Evolutionary conservation across 163 green algal genomes (phyloP).

Genomic region (Scenedesmus sp.): DNA sequence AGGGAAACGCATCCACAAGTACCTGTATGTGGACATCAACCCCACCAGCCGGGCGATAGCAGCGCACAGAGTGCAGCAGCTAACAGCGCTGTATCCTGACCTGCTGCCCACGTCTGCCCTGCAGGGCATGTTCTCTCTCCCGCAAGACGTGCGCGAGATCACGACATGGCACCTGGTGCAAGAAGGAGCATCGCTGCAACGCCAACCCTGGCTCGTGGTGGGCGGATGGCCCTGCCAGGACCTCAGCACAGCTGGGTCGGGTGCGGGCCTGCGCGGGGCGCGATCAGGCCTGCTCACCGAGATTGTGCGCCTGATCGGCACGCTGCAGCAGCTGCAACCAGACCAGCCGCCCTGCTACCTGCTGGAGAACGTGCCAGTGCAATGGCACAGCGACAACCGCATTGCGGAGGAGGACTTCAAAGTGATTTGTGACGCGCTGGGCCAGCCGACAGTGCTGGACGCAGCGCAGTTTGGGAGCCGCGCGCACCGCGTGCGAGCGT

Average conservation of each 20-base stretch:
- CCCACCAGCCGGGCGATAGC: neutral
- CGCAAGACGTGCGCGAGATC: conserved; percentile 3
- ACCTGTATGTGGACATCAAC: conserved; percentile 6
- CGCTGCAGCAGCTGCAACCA: conserved; percentile 25
- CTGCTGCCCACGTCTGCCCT: neutral
- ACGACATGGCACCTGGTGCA: neutral
- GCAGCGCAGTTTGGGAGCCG: conserved; percentile 32
- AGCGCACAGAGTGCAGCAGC: neutral
- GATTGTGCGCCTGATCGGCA: neutral
- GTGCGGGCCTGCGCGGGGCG: neutral
- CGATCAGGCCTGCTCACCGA: neutral
- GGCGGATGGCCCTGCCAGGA: conserved; percentile 32
- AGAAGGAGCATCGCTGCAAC: neutral
- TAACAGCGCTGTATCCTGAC: neutral
- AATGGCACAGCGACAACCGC: neutral
- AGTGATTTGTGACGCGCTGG: neutral
- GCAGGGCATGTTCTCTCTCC: neutral
- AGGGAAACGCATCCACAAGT: conserved; percentile 10
- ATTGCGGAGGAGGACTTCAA: neutral
- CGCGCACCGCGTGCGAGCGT: conserved; percentile 8
- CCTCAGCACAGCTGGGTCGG: neutral
- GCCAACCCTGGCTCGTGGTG: conserved; percentile 26
- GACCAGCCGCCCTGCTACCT: neutral
- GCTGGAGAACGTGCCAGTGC: conserved; percentile 17
- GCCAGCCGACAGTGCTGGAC: neutral